Evolutionary conservation across 352 stramenopile genomes (phyloP), one percentile per base, ranked within the genome.

Genomic region (Pythium sukuiense): DNA sequence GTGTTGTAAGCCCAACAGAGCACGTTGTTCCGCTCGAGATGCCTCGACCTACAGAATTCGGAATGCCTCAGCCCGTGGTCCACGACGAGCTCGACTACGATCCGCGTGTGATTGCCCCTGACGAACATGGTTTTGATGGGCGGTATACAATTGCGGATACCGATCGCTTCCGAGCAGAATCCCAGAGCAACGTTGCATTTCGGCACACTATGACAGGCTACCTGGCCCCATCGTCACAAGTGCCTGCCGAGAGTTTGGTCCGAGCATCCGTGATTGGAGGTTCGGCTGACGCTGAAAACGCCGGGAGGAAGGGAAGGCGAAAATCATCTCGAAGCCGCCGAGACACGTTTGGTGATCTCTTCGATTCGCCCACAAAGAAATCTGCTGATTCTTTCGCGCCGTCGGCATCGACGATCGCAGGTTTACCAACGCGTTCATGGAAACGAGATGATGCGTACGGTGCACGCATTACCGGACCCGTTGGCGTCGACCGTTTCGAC

Each of bases 311-410:
- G 30, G 39, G 53, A 39, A 39, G 30, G 13, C 37, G 58, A 13
- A 62, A 30, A n/a, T 63, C 67, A 24, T 59, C 57, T 7, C 57
- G 68, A 53, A 70, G 79, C 41, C 79, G 81, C 33, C 77, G 83
- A 60, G 81, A 76, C 57, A 93, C 85, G 14, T 93, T 93, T 64
- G 83, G 92, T 65, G 77, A 85, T 56, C 64, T 93, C 16, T 93
- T 93, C 27, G 77, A 82, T 33, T 89, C 81, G n/a, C 83, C 85
- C 13, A 83, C 76, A 33, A 61, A 65, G 37, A 53, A 52, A 50
- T 61, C 41, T 2, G 37, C 41, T 3, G 50, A 56, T 12, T 48
- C 39, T 2, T 43, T 56, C 35, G 20, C 26, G 2, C 12, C 30
- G 46, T 26, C 33, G 14, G 39, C 14, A 8, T 8, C 46, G 3